phyloP scores from a whole-genome alignment of 2,329 filamentous ascomycete species.

The Dactylellina cionopaga region DNA sequence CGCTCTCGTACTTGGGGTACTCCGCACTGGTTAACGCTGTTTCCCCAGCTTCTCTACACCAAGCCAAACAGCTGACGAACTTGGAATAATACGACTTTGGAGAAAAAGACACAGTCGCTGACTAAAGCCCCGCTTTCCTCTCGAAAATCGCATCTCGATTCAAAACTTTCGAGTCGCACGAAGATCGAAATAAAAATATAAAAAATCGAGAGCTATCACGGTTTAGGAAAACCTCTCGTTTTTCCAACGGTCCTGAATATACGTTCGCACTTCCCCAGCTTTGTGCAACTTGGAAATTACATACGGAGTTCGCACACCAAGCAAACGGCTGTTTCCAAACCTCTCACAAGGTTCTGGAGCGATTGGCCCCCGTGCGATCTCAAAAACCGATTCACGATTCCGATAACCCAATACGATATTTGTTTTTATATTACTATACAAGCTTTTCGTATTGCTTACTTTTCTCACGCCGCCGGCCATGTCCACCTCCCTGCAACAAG shows the following conservation, averaged over 20 bases:
- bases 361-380: constrained; percentile 9
- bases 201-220: background rate
- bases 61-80: background rate
- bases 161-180: too few relatives aligned
- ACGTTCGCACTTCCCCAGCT: constrained; percentile 17
- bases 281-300: constrained; percentile 47
- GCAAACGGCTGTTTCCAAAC: constrained; percentile 17
- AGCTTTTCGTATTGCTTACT: constrained; percentile 42
- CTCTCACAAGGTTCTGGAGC: constrained; percentile 4
- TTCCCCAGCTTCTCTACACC: constrained; percentile 30
- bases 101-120: too few relatives aligned
- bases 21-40: constrained; percentile 30
- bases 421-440: constrained; percentile 19
- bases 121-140: too few relatives aligned
- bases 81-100: constrained; percentile 19
- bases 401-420: background rate
- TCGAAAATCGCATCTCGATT: too few relatives aligned
- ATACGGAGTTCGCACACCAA: constrained; percentile 31
- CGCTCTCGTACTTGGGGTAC: constrained; percentile 32
- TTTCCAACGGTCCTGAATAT: background rate
- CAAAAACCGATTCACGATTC: constrained; percentile 24
- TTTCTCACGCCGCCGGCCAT: constrained; percentile 3
- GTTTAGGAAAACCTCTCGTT: background rate
- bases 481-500: constrained; percentile 19
- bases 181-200: too few relatives aligned